Conservation (phyloP, 805 yeast species). For the Lipomyces kockii region DNA sequence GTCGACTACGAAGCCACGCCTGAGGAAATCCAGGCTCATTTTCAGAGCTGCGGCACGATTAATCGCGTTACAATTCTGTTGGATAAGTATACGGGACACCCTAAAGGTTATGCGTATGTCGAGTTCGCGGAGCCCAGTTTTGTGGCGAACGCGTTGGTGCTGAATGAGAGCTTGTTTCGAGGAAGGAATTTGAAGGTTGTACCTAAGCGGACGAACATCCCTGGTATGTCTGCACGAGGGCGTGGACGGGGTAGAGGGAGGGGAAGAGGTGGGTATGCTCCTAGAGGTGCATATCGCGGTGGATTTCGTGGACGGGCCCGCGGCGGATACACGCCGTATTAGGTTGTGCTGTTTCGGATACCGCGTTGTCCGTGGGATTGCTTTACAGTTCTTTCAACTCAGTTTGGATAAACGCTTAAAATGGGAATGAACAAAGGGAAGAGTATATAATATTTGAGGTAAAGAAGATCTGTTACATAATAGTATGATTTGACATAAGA, state of each 20-base stretch:
- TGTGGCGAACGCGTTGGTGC: constrained; percentile 65
- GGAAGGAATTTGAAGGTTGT: constrained; percentile 75
- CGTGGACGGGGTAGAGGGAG: constrained; percentile 58
- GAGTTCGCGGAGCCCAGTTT: constrained; percentile 74
- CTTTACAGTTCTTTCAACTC: background rate
- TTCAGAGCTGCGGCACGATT: constrained; percentile 70
- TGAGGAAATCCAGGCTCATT: constrained; percentile 76
- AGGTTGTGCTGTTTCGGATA: constrained; percentile 13
- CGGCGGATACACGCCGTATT: constrained; percentile 55
- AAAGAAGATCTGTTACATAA: background rate
- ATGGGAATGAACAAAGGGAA: background rate
- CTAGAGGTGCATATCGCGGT: constrained; percentile 44
- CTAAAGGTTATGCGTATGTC: constrained; percentile 81
- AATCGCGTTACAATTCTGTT: constrained; percentile 78
- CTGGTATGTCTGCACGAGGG: constrained; percentile 63
- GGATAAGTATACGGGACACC: constrained; percentile 76
- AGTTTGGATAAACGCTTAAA: background rate
- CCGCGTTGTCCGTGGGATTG: constrained; percentile 1
- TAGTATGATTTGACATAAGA: background rate
- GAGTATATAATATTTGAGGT: background rate
- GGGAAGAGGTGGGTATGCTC: constrained; percentile 42
- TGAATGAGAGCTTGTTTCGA: constrained; percentile 67
- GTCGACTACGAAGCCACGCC: constrained; percentile 82
- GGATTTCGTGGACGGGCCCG: constrained; percentile 51
- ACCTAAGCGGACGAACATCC: constrained; percentile 80